Conservation (phyloP, 2,329 filamentous ascomycete genomes). For the Plenodomus tracheiphilus region DNA sequence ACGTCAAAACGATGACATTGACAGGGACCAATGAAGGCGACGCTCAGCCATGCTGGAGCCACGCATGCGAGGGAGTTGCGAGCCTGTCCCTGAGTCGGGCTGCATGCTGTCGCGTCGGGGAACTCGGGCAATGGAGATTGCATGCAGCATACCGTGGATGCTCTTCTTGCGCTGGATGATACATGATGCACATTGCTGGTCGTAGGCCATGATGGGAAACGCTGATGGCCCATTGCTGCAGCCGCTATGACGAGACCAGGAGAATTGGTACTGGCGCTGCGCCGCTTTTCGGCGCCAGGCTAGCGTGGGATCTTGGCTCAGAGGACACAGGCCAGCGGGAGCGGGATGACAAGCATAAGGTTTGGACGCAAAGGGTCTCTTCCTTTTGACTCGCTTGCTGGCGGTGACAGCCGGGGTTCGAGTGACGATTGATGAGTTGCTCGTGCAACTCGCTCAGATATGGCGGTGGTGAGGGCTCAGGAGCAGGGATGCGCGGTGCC, state of each 20-base stretch:
- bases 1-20: not conserved
- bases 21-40: slow-evolving; percentile 25
- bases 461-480: not conserved
- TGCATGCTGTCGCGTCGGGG: slow-evolving; percentile 32
- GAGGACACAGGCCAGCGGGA: slow-evolving; percentile 39
- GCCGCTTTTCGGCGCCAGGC: slow-evolving; percentile 30
- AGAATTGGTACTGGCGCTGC: slow-evolving; percentile 24
- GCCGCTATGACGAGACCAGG: slow-evolving; percentile 27
- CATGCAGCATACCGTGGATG: slow-evolving; percentile 13
- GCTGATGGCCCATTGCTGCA: slow-evolving; percentile 7
- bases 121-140: slow-evolving; percentile 28
- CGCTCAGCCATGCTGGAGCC: not conserved
- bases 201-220: not conserved
- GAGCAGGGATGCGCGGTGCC: slow-evolving; percentile 5
- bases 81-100: slow-evolving; percentile 21
- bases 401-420: not conserved
- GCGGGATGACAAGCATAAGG: slow-evolving; percentile 45
- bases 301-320: slow-evolving; percentile 30
- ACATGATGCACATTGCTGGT: not conserved
- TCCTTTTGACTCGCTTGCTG: slow-evolving; percentile 21
- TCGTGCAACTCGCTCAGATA: not conserved
- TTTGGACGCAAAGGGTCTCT: slow-evolving; percentile 38
- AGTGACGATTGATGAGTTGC: not conserved
- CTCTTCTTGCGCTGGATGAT: not conserved
- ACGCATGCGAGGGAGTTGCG: not conserved